Conservation (phyloP, 2,329 filamentous ascomycete species). For the Alternaria hordeiaustralica region DNA sequence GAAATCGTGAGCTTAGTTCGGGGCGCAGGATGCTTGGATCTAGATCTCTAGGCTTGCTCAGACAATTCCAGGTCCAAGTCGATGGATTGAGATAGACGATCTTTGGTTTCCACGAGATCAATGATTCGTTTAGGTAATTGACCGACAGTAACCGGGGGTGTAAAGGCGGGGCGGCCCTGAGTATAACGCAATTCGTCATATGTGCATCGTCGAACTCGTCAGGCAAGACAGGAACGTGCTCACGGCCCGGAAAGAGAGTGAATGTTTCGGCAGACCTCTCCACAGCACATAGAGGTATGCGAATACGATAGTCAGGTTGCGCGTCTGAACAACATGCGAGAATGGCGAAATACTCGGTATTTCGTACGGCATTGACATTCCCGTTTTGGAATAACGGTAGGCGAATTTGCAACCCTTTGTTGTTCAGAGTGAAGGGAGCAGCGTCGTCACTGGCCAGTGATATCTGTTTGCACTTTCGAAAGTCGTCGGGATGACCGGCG, state of each 20-base stretch:
- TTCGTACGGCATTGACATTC: neutral
- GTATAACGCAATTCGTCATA: neutral
- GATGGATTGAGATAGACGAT: neutral
- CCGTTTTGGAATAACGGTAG: neutral
- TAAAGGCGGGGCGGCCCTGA: neutral
- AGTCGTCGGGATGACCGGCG: neutral
- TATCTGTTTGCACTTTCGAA: fast-evolving
- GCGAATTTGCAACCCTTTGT: neutral
- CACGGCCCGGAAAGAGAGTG: neutral
- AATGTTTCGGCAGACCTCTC: neutral
- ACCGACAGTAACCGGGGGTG: neutral
- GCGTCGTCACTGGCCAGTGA: neutral
- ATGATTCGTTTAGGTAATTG: neutral
- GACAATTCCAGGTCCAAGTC: neutral
- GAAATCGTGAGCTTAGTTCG: too few species aligned
- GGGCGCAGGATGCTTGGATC: too few species aligned
- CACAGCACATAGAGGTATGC: neutral
- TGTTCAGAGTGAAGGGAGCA: neutral
- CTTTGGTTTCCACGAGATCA: neutral
- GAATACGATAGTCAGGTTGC: neutral
- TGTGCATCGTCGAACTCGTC: neutral
- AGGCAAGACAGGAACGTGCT: too few species aligned
- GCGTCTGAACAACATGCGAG: neutral
- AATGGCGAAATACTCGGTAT: neutral
- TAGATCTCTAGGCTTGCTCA: too few species aligned